Evolutionary conservation across 2,329 filamentous ascomycete genomes (phyloP).

Genomic region (Xylariomycetidae sp.): DNA sequence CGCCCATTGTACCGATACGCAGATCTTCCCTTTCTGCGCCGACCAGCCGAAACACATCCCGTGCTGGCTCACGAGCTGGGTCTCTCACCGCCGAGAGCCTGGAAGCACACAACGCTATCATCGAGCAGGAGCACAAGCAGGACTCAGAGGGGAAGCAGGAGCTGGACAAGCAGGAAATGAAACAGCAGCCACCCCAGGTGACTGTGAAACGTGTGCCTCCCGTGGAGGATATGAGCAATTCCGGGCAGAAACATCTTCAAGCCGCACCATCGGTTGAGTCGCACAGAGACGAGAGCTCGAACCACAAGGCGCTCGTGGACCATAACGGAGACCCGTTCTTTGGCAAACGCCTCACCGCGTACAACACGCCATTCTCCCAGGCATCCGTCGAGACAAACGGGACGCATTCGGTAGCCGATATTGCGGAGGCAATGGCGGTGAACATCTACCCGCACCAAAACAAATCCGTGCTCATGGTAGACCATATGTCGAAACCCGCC

Average conservation of each 20-base stretch:
- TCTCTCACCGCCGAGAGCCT: constrained; percentile 55
- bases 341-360: constrained; percentile 45
- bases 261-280: constrained; percentile 29
- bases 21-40: constrained; percentile 58
- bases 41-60: constrained; percentile 47
- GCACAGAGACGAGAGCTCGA: constrained; percentile 24
- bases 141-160: too few species aligned
- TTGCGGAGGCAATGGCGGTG: constrained; percentile 57
- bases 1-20: constrained; percentile 50
- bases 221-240: constrained; percentile 19
- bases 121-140: constrained; percentile 27
- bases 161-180: too few species aligned
- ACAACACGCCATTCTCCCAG: constrained; percentile 58
- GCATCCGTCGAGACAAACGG: constrained; percentile 55
- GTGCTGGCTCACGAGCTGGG: constrained; percentile 27
- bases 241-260: constrained; percentile 23
- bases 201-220: constrained; percentile 22
- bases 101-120: constrained; percentile 44
- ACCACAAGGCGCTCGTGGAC: constrained; percentile 37
- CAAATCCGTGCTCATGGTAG: constrained; percentile 55
- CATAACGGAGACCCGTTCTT: constrained; percentile 49
- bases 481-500: constrained; percentile 47
- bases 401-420: constrained; percentile 50
- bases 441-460: constrained; percentile 60
- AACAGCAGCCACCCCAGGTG: constrained; percentile 19